Conservation (phyloP, 345 rosid genomes). For the Lenwebbia sp. region DNA sequence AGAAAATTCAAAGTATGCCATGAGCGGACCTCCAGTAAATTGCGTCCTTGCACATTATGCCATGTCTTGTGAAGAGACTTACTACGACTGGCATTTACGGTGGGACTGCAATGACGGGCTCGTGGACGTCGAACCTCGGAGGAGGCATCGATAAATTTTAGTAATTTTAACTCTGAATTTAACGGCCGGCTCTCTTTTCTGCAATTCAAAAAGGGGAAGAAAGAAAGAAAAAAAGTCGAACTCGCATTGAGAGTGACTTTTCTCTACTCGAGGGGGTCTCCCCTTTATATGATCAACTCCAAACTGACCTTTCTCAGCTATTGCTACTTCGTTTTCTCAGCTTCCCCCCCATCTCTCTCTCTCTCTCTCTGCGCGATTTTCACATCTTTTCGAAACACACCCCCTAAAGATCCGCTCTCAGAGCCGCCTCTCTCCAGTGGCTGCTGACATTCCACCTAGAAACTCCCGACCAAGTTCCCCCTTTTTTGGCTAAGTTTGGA, state of each 20-base stretch:
- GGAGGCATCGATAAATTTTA: neutral
- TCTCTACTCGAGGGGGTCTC: neutral
- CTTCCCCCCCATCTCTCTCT: constrained; percentile 7
- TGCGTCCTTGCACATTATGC: neutral
- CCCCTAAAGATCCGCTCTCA: neutral
- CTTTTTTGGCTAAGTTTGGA: neutral
- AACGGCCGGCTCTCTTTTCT: neutral
- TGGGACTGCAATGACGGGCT: neutral
- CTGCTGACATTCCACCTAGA: neutral
- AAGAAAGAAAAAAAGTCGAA: neutral
- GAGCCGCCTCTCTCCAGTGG: neutral
- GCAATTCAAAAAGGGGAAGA: neutral
- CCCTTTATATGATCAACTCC: neutral
- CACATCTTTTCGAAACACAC: neutral
- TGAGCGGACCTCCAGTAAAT: neutral
- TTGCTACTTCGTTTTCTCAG: constrained; percentile 32
- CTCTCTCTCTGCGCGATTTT: neutral
- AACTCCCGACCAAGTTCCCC: neutral
- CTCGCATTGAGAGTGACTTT: neutral
- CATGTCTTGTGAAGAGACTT: neutral
- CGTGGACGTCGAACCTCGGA: neutral
- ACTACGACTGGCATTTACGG: neutral
- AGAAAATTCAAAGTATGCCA: neutral
- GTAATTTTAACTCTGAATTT: neutral
- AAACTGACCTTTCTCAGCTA: neutral